A percentile compares a stretch with the other conserved stretches of the same genome.
Conservation (phyloP, 805 yeast species). For the Saccharomyces paradoxus region DNA sequence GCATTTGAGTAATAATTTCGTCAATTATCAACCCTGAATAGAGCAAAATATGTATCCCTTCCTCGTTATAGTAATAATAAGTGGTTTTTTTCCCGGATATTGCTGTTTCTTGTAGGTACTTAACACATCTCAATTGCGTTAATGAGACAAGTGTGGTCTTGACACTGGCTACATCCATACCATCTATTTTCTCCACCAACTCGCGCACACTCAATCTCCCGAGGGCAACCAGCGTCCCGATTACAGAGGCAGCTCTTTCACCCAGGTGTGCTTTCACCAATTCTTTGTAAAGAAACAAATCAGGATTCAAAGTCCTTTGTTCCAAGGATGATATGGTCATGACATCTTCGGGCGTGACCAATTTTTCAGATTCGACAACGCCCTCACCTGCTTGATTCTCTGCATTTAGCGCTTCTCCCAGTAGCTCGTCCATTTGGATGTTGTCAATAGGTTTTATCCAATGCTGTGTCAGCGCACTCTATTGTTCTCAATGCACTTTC, state of each 20-base stretch:
- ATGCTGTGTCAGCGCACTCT: neutral
- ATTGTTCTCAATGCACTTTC: neutral
- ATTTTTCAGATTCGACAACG: neutral
- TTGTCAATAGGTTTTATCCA: neutral
- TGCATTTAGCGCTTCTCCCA: neutral
- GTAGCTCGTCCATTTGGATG: neutral
- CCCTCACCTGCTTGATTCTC: neutral
- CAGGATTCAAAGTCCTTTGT: constrained; percentile 51
- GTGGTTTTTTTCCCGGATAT: constrained; percentile 27
- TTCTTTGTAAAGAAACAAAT: constrained; percentile 49
- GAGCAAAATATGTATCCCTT: constrained; percentile 54
- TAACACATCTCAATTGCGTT: constrained; percentile 70
- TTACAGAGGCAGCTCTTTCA: constrained; percentile 58
- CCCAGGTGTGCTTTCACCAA: constrained; percentile 55
- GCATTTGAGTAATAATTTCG: constrained; percentile 37
- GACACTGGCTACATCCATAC: constrained; percentile 42
- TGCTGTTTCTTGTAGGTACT: constrained; percentile 46
- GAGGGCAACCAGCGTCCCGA: constrained; percentile 52
- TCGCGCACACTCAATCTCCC: constrained; percentile 60
- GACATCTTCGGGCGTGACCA: constrained; percentile 2
- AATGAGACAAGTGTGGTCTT: constrained; percentile 65
- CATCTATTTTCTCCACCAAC: constrained; percentile 36
- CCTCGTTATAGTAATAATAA: constrained; percentile 53
- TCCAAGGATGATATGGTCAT: constrained; percentile 24
- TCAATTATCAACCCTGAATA: constrained; percentile 72